These are phyloP conservation scores for Starmerella davenportii DNA, from an alignment of 805 yeast genomes.

Conservation along the genomic window DNA sequence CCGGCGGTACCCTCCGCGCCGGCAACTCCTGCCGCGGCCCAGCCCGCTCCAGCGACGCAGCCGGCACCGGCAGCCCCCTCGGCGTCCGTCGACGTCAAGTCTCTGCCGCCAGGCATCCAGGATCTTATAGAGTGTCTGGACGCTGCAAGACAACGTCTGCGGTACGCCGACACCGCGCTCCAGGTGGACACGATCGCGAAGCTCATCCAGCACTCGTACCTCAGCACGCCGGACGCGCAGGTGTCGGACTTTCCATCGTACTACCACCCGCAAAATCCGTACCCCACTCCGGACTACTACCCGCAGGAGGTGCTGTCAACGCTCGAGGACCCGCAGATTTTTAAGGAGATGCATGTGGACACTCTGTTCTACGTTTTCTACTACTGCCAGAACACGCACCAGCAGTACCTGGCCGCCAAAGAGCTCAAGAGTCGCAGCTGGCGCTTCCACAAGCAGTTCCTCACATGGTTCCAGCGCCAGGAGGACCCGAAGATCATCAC, in stretches of 20 bases:
- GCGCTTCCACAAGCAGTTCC: constrained; percentile 52
- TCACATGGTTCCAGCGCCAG: constrained; percentile 67
- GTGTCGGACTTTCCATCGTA: constrained; percentile 73
- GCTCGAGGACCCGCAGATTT: constrained; percentile 37
- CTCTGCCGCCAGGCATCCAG: constrained; percentile 27
- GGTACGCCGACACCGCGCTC: constrained; percentile 31
- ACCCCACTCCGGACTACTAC: constrained; percentile 75
- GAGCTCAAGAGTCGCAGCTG: constrained; percentile 70
- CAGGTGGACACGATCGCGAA: constrained; percentile 27
- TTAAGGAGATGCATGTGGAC: constrained; percentile 62
- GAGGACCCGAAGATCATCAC: constrained; percentile 32
- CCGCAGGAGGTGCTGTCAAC: constrained; percentile 58
- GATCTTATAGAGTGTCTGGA: constrained; percentile 25
- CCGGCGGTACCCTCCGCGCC: not conserved
- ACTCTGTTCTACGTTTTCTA: constrained; percentile 86
- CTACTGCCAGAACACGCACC: constrained; percentile 57
- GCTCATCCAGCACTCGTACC: constrained; percentile 39
- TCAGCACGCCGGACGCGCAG: constrained; percentile 83
- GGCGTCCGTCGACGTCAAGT: constrained; percentile 1
- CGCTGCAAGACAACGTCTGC: constrained; percentile 29
- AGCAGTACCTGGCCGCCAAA: constrained; percentile 59
- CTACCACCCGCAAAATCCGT: constrained; percentile 63
- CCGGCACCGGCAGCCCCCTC: not conserved
- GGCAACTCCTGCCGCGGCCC: not conserved
- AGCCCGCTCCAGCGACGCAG: not conserved